Base-by-base conservation (phyloP, 106 monocot species). In the Posidonia australis region DNA sequence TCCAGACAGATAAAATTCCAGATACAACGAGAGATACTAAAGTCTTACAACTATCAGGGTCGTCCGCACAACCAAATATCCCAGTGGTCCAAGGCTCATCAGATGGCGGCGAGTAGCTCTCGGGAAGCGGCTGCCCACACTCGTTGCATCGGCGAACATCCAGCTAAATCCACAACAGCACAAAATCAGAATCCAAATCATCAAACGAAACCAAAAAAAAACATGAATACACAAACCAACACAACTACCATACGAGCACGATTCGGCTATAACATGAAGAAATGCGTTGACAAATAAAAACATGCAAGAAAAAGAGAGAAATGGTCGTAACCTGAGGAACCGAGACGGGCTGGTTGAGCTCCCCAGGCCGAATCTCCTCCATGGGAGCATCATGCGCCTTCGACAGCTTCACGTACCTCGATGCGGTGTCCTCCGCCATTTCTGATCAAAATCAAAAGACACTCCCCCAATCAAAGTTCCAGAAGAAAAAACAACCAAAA, bases 361-460 rank as follows among this genome's bases (percentile, higher is more conserved):
- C 92, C 7, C 88, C 88, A 24, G 92, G 92, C 26, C 75, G 79
- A 67, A 93, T 93, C 55, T 93, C 92, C 74, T 93, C 92, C 53
- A 67, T 51, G 11, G 92, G 88, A 44, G 75, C 74, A 30, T 92
- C 87, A 13, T 93, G 92, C 18, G 78, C 83, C 78, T 88, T 93
- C 21, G 70, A 83, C 44, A 93, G 81, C 85, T 93, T 93, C 69
- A 93, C 92, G 49, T 93, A 93, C 58, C 85, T 76, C 57, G 88
- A 85, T 56, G 60, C 61, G 5, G 58, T 56, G 1, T 83, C 82
- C 22, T 79, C 80, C 65, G 85, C 77, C 89, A 90, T 90, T 63
- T 36, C 54, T 41, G 54, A 61, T 28, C 47, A 44, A 18, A 43
- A 46, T 16, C 63, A 36, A 36, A 36, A 36, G 7, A 4, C 36